Evolutionary conservation across 1,139 yeast genomes (phyloP).

Genomic region (Debaryomycetaceae sp.): DNA sequence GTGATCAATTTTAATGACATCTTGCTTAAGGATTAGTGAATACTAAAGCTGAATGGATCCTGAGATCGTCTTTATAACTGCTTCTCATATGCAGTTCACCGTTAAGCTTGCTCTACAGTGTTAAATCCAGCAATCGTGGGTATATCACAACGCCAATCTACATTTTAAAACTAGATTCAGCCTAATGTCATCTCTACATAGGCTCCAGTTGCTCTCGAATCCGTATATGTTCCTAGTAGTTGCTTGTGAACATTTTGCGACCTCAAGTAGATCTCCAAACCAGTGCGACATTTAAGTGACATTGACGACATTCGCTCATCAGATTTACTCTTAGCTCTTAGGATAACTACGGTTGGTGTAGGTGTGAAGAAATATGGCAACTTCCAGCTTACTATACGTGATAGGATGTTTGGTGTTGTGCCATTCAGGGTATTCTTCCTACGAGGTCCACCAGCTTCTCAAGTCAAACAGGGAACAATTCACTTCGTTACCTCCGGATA

Average conservation of each 20-base stretch:
- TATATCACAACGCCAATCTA: not conserved
- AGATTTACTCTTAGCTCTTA: too few relatives aligned
- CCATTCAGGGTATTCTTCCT: slow-evolving; percentile 52
- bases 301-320: not conserved
- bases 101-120: not conserved
- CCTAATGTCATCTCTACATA: too few relatives aligned
- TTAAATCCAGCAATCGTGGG: not conserved
- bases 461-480: slow-evolving; percentile 15
- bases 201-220: too few relatives aligned
- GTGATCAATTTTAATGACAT: slow-evolving; percentile 4
- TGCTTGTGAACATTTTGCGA: too few relatives aligned
- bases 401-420: slow-evolving; percentile 32
- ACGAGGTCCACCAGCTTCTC: slow-evolving; percentile 44
- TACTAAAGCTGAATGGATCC: not conserved
- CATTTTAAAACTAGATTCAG: too few relatives aligned
- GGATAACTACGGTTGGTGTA: not conserved
- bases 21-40: not conserved
- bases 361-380: slow-evolving; percentile 1
- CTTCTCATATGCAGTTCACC: not conserved
- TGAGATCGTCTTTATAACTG: not conserved
- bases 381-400: slow-evolving; percentile 12
- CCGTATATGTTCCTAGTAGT: too few relatives aligned
- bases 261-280: not conserved
- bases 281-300: not conserved
- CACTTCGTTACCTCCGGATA: slow-evolving; percentile 32